phyloP scores from a whole-genome alignment of 768 basidiomycete species.

The Rhodosporidiobolus odoratus region DNA sequence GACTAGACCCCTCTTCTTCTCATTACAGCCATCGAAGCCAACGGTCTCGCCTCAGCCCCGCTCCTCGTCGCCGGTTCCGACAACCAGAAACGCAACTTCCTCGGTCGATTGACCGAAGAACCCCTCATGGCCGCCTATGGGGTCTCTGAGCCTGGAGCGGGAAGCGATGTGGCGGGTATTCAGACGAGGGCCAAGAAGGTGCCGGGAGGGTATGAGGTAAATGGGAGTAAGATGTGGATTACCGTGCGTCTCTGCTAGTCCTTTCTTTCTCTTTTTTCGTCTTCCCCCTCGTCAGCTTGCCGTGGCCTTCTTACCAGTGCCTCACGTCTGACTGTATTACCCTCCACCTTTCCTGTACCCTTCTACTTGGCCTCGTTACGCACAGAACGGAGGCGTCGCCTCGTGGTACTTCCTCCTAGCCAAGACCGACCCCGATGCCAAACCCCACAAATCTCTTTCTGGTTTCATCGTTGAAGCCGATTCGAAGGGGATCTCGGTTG shows the following conservation, averaged over 20 bases:
- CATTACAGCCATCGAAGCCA: constrained; percentile 48
- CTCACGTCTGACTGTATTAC: no score
- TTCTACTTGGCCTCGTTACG: no score
- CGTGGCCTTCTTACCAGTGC: no score
- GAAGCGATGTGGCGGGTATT: constrained; percentile 50
- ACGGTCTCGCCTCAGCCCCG: constrained; percentile 47
- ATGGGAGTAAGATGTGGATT: constrained; percentile 39
- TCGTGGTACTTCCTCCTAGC: constrained; percentile 50
- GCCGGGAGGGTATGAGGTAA: constrained; percentile 45
- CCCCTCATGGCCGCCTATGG: constrained; percentile 48
- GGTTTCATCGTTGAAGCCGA: constrained; percentile 45
- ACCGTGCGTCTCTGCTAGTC: constrained; percentile 38
- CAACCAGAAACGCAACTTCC: constrained; percentile 48
- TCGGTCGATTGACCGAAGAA: constrained; percentile 49
- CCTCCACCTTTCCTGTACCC: no score
- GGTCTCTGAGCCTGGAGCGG: constrained; percentile 47
- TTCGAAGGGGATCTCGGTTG: constrained; percentile 30
- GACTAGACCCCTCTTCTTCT: neutral
- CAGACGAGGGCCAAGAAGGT: constrained; percentile 47
- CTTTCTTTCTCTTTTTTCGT: neutral
- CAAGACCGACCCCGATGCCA: constrained; percentile 45
- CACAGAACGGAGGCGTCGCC: neutral
- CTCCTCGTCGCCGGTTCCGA: constrained; percentile 46
- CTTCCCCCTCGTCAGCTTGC: no score
- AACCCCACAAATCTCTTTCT: constrained; percentile 45